Evolutionary conservation across 345 rosid genomes (phyloP), one percentile per base, ranked within the genome.

Genomic region (Euclidium syriacum): DNA sequence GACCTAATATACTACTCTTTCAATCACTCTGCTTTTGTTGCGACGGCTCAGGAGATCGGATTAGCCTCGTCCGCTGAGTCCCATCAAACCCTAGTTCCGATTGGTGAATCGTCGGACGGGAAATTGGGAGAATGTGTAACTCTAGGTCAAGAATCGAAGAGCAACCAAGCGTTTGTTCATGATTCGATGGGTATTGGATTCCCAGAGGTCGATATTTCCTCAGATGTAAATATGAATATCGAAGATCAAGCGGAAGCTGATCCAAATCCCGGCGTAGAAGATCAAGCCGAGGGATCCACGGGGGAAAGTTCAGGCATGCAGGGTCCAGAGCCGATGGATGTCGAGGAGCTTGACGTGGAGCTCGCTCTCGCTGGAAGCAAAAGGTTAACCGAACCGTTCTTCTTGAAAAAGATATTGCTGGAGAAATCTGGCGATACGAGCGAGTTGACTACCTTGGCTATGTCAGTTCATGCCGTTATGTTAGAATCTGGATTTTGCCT

Each of bases 381-480:
- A 39, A 81, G 65, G 72, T 39, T 70, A 39, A 70, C 79, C n/a
- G 88, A 73, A 79, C 88, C 87, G 2, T 79, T 48, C 79, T 86
- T 84, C 54, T 68, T 81, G 68, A 81, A 74, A 80, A 78, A 78
- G 51, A 65, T 84, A 12, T 50, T 86, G 51, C 67, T 74, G 46
- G 79, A 78, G 64, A 87, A 82, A 61, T 59, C 79, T 53, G 79
- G 72, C 35, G 74, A 70, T 42, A 67, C 50, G n/a, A 59, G 73
- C 15, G 71, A 72, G 23, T 77, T 67, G 26, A 76, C 77, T 72
- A 77, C 68, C 10, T 43, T 86, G 35, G 79, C 75, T 34, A 11
- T 77, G 30, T 85, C 94, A 2, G 76, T 86, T 60, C 96, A 86
- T 23, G 88, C 95, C 0, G 84, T 88, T 23, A 72, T 91, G 41